Base-by-base conservation (phyloP, 192 early-diverging fungal species). In the Backusella circina region DNA sequence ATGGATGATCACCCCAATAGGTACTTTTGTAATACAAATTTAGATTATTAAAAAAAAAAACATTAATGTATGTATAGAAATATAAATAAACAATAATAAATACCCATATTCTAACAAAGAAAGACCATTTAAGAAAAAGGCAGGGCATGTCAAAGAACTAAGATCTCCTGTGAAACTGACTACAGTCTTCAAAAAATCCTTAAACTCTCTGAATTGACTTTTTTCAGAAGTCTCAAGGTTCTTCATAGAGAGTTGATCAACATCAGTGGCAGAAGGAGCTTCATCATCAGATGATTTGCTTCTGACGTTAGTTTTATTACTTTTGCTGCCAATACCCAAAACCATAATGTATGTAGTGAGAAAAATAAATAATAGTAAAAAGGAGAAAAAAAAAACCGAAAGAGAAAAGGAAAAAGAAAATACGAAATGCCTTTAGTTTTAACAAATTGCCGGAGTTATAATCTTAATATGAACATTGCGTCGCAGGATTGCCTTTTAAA, bases 131-230 rank as follows among this genome's bases (percentile, higher is more conserved):
- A 95, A 83, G 18, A 95, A 82, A 72, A 94, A 95, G 21, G 91
- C 88, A 67, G 94, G 94, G 77, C 92, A 93, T 9, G 94, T 94
- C 70, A 95, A 81, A 57, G 88, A 86, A 23, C 91, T 93, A 54
- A 95, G 86, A 76, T 95, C 94, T 18, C 94, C 94, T 8, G 93
- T 94, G 67, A 93, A 93, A 70, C 89, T 89, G 35, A 89, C 86
- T 18, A 95, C 80, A 28, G 87, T 90, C 73, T 89, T 88, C 68
- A 93, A 65, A 51, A 94, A 93, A 15, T 79, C 78, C 30, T 75
- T 79, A 51, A 94, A 93, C 15, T 79, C 78, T 33, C 71, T 76
- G 36, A 83, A 83, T 57, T 83, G 81, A 67, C 81, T 67, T 10
- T 73, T 71, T 65, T 75, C 69, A 9, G 66, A 30, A 3, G 81